Percentiles rank a stretch among this genome's conserved stretches.
Evolutionary conservation across 2,329 filamentous ascomycete genomes (phyloP).

Genomic region (Ophiobolus disseminans): DNA sequence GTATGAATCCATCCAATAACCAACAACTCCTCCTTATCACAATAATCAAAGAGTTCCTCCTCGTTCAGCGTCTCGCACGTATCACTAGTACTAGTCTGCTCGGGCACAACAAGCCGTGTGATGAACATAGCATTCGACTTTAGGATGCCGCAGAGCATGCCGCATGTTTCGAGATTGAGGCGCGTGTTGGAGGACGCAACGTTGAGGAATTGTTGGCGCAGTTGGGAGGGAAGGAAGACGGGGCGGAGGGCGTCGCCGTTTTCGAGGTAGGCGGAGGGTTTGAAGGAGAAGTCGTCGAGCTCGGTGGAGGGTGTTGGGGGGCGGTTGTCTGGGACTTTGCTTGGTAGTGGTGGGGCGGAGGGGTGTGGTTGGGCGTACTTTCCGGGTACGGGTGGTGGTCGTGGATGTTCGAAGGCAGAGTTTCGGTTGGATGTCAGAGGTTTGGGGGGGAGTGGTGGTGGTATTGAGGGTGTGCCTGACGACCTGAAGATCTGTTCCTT

Average conservation of each 20-base stretch:
- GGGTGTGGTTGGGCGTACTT: conserved; percentile 29
- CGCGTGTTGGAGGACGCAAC: conserved; percentile 79
- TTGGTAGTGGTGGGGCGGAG: conserved; percentile 39
- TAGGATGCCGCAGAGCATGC: conserved; percentile 87
- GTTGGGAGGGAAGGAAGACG: conserved; percentile 79
- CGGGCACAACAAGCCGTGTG: conserved; percentile 84
- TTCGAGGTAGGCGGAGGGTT: conserved; percentile 86
- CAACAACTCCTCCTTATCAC: conserved; percentile 81
- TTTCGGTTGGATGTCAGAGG: conserved; percentile 26
- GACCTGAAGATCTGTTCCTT: conserved; percentile 37
- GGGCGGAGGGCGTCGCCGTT: conserved; percentile 86
- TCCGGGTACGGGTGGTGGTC: conserved; percentile 38
- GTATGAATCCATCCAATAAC: conserved; percentile 98
- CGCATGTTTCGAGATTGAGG: conserved; percentile 89
- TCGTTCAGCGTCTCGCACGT: conserved; percentile 96
- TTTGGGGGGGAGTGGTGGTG: conserved; percentile 41
- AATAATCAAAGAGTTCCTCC: conserved; percentile 84
- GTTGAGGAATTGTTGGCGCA: conserved; percentile 77
- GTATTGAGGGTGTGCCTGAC: conserved; percentile 29
- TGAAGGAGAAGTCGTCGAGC: conserved; percentile 76
- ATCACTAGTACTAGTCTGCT: conserved; percentile 87
- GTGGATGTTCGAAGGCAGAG: conserved; percentile 15
- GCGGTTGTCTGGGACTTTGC: conserved; percentile 39
- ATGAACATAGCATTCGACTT: conserved; percentile 95
- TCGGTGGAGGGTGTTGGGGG: conserved; percentile 45